Conservation (phyloP, 352 stramenopile species). For the Lagenidium sp. region DNA sequence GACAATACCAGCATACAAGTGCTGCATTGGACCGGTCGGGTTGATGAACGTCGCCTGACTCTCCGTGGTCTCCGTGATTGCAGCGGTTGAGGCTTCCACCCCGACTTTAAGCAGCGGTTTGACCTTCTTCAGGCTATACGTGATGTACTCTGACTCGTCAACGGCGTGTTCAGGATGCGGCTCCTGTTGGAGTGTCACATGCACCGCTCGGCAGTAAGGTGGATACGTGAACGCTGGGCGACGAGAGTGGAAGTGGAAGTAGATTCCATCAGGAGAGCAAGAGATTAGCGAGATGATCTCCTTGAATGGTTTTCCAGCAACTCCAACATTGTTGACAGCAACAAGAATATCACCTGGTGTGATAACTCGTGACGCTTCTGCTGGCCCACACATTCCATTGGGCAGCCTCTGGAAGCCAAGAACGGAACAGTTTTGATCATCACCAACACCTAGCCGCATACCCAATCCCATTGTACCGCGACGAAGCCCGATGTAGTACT, state of each 20-base stretch:
- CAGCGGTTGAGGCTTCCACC: background rate
- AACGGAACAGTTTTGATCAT: slow-evolving; percentile 52
- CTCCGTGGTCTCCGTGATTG: slow-evolving; percentile 15
- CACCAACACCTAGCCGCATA: slow-evolving; percentile 69
- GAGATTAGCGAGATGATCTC: slow-evolving; percentile 67
- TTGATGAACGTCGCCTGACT: slow-evolving; percentile 53
- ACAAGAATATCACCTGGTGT: slow-evolving; percentile 60
- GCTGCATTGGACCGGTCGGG: slow-evolving; percentile 79
- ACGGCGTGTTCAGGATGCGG: slow-evolving; percentile 25
- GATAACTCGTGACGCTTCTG: slow-evolving; percentile 69
- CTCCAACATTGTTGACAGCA: slow-evolving; percentile 63
- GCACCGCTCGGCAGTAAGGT: slow-evolving; percentile 47
- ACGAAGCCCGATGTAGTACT: slow-evolving; percentile 64
- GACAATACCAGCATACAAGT: slow-evolving; percentile 81
- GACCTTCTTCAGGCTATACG: slow-evolving; percentile 65
- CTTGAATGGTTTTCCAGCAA: slow-evolving; percentile 57
- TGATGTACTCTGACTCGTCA: slow-evolving; percentile 38
- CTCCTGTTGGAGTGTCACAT: slow-evolving; percentile 36
- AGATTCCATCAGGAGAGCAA: slow-evolving; percentile 44
- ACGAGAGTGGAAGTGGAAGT: slow-evolving; percentile 80
- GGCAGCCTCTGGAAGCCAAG: slow-evolving; percentile 71
- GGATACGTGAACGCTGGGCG: slow-evolving; percentile 58
- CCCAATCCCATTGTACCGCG: slow-evolving; percentile 66
- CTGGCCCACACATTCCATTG: slow-evolving; percentile 66
- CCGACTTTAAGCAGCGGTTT: slow-evolving; percentile 59